phyloP scores from a whole-genome alignment of 139 green algal genomes.

The Chlorella sp. region DNA sequence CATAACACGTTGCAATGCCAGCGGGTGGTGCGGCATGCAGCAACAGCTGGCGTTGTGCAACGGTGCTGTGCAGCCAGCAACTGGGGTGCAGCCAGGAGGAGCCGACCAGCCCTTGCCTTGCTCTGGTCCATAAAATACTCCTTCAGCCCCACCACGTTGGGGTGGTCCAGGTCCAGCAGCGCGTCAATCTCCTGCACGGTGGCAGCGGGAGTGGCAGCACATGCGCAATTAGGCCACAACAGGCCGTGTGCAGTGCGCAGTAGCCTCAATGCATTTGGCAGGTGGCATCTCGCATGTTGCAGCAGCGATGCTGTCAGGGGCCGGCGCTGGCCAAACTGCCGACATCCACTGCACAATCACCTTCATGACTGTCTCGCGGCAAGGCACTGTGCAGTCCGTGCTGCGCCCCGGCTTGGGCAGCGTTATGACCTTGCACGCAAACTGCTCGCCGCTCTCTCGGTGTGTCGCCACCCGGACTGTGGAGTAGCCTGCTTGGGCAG shows the following conservation, averaged over 20 bases:
- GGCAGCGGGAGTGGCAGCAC: not conserved
- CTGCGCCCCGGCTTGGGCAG: slow-evolving; percentile 58
- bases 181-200: slow-evolving; percentile 91
- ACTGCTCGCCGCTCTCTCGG: slow-evolving; percentile 64
- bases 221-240: too few species aligned
- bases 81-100: too few species aligned
- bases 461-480: slow-evolving; percentile 83
- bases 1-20: too few species aligned
- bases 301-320: too few species aligned
- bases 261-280: too few species aligned
- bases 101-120: slow-evolving; percentile 19
- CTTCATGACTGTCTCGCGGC: slow-evolving; percentile 40
- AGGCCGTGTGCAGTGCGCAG: not conserved
- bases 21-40: too few species aligned
- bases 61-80: too few species aligned
- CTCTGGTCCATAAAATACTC: slow-evolving; percentile 89
- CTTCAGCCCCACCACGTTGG: slow-evolving; percentile 76
- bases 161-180: slow-evolving; percentile 79
- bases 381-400: too few species aligned
- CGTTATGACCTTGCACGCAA: slow-evolving; percentile 87
- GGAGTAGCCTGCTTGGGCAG: slow-evolving; percentile 71
- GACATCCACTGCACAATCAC: too few species aligned
- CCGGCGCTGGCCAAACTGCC: too few species aligned
- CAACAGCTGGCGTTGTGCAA: too few species aligned
- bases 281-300: too few species aligned